These are phyloP conservation scores for Omphalea diandra DNA, from an alignment of 441 rosid species.

Conservation along the genomic window DNA sequence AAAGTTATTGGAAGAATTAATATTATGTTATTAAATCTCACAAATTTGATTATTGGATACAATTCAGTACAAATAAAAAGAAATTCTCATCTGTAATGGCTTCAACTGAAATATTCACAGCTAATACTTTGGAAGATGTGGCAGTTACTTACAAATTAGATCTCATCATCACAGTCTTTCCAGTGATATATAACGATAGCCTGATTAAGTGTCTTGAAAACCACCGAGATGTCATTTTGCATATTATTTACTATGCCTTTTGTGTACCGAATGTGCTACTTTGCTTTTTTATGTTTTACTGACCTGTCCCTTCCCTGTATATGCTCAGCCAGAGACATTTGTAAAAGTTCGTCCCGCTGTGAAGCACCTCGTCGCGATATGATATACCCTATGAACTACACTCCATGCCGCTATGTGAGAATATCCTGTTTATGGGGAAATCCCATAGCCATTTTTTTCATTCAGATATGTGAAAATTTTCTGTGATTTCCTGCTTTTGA, in stretches of 20 bases:
- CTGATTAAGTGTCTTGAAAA: background rate
- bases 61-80: background rate
- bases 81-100: background rate
- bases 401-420: conserved; percentile 78
- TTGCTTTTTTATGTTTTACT: background rate
- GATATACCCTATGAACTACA: conserved; percentile 75
- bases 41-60: background rate
- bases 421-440: conserved; percentile 88
- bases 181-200: background rate
- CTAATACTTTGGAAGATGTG: no score
- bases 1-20: background rate
- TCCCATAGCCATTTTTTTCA: conserved; percentile 84
- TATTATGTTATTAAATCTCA: background rate
- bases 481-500: conserved; percentile 4
- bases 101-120: no score
- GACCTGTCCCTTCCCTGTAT: conserved; percentile 10
- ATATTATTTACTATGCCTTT: conserved; percentile 6
- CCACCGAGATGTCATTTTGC: background rate
- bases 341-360: conserved; percentile 84
- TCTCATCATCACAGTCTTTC: background rate
- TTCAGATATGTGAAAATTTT: conserved; percentile 53
- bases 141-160: background rate
- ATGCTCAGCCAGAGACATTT: conserved; percentile 78
- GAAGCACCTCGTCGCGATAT: conserved; percentile 94
- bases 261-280: conserved; percentile 4